Percentiles rank a stretch among this genome's conserved stretches.
These are phyloP conservation scores for Lactarius trivialis DNA, from an alignment of 768 basidiomycete genomes.

Conservation along the genomic window DNA sequence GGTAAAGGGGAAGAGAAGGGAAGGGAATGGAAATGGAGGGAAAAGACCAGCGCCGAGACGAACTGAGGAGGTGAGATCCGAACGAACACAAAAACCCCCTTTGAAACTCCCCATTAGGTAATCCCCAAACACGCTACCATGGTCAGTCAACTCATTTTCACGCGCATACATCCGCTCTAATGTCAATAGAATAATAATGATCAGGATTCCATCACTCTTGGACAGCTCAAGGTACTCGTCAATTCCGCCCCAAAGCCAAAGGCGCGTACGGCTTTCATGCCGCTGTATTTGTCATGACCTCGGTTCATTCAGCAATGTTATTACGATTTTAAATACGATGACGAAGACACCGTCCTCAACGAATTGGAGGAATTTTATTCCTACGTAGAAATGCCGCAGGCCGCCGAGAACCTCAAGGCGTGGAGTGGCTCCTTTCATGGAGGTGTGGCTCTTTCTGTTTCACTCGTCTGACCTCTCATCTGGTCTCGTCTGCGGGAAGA, in stretches of 20 bases:
- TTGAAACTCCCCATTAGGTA: constrained; percentile 16
- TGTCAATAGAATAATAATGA: constrained; percentile 26
- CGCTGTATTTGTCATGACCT: not conserved
- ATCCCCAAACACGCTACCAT: not conserved
- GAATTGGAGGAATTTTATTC: constrained; percentile 98
- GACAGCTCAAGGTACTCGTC: constrained; percentile 73
- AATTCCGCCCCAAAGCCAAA: constrained; percentile 66
- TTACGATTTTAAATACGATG: constrained; percentile 92
- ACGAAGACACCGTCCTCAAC: constrained; percentile 92
- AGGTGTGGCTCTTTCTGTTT: constrained; percentile 41
- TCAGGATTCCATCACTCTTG: constrained; percentile 71
- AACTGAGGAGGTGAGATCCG: constrained; percentile 23
- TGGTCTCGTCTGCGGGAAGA: constrained; percentile 39
- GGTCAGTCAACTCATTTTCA: not conserved
- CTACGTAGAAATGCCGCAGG: constrained; percentile 91
- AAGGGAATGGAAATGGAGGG: constrained; percentile 21
- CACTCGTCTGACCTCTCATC: constrained; percentile 8
- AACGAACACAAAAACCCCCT: constrained; percentile 20
- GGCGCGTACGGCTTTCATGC: constrained; percentile 35
- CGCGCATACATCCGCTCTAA: not conserved
- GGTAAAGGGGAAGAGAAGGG: constrained; percentile 25
- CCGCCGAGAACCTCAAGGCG: constrained; percentile 78
- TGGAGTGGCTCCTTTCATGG: constrained; percentile 80
- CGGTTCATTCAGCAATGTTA: constrained; percentile 57
- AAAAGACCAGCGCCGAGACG: constrained; percentile 23